Evolutionary conservation across 2,329 filamentous ascomycete species (phyloP), one percentile per base, ranked within the genome.

Genomic region (Neofusicoccum laricinum): DNA sequence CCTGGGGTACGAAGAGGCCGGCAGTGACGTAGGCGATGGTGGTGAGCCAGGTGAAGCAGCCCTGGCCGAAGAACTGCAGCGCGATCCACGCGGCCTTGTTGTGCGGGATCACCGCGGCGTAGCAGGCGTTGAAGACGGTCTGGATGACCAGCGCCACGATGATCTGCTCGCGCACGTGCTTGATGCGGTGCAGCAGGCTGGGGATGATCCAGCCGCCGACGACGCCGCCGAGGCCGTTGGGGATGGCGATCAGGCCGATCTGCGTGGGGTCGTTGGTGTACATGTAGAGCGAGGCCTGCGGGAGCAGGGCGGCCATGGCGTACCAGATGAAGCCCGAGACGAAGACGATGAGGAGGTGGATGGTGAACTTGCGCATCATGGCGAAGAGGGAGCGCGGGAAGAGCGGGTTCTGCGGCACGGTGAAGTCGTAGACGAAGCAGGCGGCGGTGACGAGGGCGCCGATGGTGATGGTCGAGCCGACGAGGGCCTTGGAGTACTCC

Each of bases 271-370:
- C 67, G 25, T 61, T 45, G 6, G 69, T 70, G 51, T 67, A 65
- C 32, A 69, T 55, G 45, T 69, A 70, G 10, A 70, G 61, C 4
- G 69, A 68, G 7, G 68, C 68, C 34, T 70, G 68, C 11, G 69
- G 68, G 36, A 69, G 69, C 58, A 70, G 59, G 2, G 68, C 69
- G 10, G 68, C 65, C 12, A 69, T 69, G 2, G 68, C 66, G 58
- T 73, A 73, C 66, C 71, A 73, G 19, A 74, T 70, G 69, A 74
- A 72, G 5, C 70, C 71, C 2, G 70, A 71, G 2, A 74, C 69
- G 32, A 70, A 69, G 6, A 71, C 71, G 41, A 72, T 69, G 10
- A 70, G 69, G 17, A 74, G 65, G 11, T 72, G 69, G 17, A 71
- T 66, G n/a, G 71, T 71, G 63, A 69, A 73, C 36, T 72, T 70